Conservation (phyloP, 495 filamentous ascomycete genomes). For the Aspergillus baeticus region DNA sequence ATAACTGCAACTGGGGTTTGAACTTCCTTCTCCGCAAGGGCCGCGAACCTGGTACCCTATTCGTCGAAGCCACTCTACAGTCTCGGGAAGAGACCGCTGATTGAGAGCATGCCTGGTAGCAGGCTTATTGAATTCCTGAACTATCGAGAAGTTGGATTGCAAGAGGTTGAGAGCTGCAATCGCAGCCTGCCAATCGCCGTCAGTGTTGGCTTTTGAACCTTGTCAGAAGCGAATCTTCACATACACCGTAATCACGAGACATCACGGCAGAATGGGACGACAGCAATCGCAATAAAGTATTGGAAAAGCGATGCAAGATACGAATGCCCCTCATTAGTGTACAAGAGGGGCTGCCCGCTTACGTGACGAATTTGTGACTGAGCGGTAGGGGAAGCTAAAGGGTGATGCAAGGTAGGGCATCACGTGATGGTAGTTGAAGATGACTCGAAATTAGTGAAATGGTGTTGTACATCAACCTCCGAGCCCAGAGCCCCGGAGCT, state of each 20-base stretch:
- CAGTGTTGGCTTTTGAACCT: neutral
- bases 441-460: neutral
- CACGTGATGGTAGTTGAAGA: neutral
- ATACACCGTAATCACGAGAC: slow-evolving; percentile 47
- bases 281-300: slow-evolving; percentile 26
- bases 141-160: slow-evolving; percentile 78
- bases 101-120: slow-evolving; percentile 64
- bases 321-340: slow-evolving; percentile 24
- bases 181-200: slow-evolving; percentile 54
- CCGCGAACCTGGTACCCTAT: slow-evolving; percentile 75
- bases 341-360: slow-evolving; percentile 9
- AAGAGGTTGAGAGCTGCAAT: slow-evolving; percentile 84
- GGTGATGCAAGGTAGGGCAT: neutral
- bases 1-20: neutral
- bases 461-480: neutral
- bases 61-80: slow-evolving; percentile 69
- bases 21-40: slow-evolving; percentile 1
- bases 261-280: slow-evolving; percentile 34
- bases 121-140: slow-evolving; percentile 67
- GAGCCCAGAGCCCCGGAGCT: neutral
- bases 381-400: too few relatives aligned
- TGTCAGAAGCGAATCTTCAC: slow-evolving; percentile 6
- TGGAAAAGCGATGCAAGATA: slow-evolving; percentile 11
- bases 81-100: slow-evolving; percentile 67
- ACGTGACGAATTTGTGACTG: slow-evolving; percentile 9